Evolutionary conservation across 495 filamentous ascomycete species (phyloP), one percentile per base, ranked within the genome.

Genomic region (Glonium stellatum): DNA sequence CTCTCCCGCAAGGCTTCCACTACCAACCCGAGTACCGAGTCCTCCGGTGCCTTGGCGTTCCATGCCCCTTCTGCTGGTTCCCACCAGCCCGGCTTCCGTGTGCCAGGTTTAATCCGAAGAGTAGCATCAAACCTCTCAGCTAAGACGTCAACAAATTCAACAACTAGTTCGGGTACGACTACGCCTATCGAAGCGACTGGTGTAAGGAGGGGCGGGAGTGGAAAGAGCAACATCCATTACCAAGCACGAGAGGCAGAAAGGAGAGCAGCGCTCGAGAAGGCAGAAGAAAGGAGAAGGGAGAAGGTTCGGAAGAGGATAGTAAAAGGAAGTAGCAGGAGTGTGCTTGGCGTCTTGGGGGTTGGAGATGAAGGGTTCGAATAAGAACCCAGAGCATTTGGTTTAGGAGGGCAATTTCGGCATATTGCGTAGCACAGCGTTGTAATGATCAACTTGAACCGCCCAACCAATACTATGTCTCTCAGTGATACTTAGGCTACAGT

Each of bases 181-280:
- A 63, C 76, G 47, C 72, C 58, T 63, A 68, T 61, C 22, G 72
- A 66, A 57, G 78, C 60, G 46, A 69, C 72, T 27, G 77, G 72
- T 4, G 73, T 75, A 11, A 64, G 71, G 49, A 70, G 67, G 49
- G 73, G 74, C 9, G 82, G 83, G 55, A 78, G 82, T 11, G 91
- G 88, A 76, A 89, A 86, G 76, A 86, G 82, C 23, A 84, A 85
- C 37, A 83, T 96, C 35, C 91, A 92, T 66, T 95, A 87, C 61
- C 87, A 92, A 68, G 83, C 88, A 4, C 80, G 90, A 48, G 92
- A 88, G 73, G 84, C 73, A 63, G 84, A 87, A 73, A 73, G 83
- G 63, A 76, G 77, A 59, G 78, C 76, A 3, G 77, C 76, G 36
- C 68, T 87, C 21, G 81, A 81, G 44, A 84, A 83, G 69, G 77